phyloP scores from a whole-genome alignment of 805 yeast species.

The Candida pseudoglaebosa region DNA sequence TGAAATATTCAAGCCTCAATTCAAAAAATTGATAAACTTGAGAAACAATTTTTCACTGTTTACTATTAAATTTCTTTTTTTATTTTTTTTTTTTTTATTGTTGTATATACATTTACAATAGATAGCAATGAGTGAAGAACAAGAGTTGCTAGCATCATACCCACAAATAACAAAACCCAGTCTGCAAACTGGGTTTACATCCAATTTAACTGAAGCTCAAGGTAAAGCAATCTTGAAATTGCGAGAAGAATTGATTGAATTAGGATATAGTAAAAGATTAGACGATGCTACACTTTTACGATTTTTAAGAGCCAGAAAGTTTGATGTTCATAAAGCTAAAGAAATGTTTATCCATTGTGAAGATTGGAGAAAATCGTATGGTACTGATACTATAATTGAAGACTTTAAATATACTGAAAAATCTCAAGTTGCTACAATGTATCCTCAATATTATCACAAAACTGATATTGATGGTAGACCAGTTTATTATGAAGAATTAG shows the following conservation, averaged over 20 bases:
- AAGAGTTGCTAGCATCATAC: constrained; percentile 49
- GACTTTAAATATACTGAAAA: constrained; percentile 95
- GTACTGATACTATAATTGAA: constrained; percentile 77
- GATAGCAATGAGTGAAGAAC: constrained; percentile 18
- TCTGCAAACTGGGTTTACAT: constrained; percentile 74
- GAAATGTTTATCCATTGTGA: constrained; percentile 86
- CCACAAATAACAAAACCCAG: constrained; percentile 70
- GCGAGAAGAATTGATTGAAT: constrained; percentile 52
- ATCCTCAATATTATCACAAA: constrained; percentile 97
- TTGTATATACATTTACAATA: not conserved
- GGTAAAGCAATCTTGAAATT: constrained; percentile 54
- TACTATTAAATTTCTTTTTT: too few species aligned
- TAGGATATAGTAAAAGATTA: constrained; percentile 68
- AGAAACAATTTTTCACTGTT: too few species aligned
- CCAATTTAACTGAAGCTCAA: constrained; percentile 71
- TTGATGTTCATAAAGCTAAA: constrained; percentile 73
- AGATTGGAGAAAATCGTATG: constrained; percentile 84
- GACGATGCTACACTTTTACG: constrained; percentile 85
- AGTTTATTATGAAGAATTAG: constrained; percentile 89
- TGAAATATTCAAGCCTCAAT: too few species aligned
- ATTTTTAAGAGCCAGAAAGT: constrained; percentile 92
- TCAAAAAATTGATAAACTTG: too few species aligned
- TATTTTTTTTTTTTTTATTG: not conserved
- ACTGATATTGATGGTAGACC: constrained; percentile 97
- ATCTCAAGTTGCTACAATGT: constrained; percentile 78